phyloP scores from a whole-genome alignment of 768 basidiomycete genomes.

The Mycena haematopus region DNA sequence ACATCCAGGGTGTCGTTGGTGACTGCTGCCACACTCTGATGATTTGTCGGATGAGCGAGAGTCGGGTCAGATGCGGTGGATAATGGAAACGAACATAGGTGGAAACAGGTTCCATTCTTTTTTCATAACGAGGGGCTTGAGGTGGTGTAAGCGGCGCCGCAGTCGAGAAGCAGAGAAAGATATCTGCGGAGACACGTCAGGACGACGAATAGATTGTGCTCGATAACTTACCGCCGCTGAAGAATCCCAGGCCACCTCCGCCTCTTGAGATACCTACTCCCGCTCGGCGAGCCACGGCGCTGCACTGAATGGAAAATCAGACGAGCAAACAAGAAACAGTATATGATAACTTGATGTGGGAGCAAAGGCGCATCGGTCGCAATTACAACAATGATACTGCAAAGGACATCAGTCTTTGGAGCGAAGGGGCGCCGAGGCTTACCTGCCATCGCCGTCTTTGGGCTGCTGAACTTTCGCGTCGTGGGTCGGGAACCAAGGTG shows the following conservation, averaged over 20 bases:
- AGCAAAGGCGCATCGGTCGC: conserved; percentile 29
- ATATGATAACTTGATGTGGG: conserved; percentile 21
- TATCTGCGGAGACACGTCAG: conserved; percentile 2
- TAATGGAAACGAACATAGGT: conserved; percentile 17
- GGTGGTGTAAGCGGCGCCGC: conserved; percentile 26
- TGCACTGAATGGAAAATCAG: conserved; percentile 15
- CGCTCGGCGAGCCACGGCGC: conserved; percentile 29
- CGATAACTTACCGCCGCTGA: conserved; percentile 22
- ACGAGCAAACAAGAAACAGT: neutral
- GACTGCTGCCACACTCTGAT: conserved; percentile 27
- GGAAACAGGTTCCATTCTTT: conserved; percentile 19
- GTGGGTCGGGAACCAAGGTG: conserved; percentile 27
- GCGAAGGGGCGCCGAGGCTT: too few species aligned
- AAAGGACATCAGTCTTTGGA: neutral
- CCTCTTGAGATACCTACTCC: conserved; percentile 28
- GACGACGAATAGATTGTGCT: neutral
- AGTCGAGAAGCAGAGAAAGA: conserved; percentile 30
- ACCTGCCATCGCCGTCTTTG: conserved; percentile 30
- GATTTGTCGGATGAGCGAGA: neutral
- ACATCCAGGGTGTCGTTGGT: conserved; percentile 62
- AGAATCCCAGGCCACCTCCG: conserved; percentile 24
- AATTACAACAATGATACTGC: conserved; percentile 26
- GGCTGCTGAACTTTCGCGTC: conserved; percentile 22
- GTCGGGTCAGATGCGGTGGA: neutral
- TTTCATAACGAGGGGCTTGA: conserved; percentile 2